These are phyloP conservation scores for Hydnomerulius pinastri DNA, from an alignment of 768 basidiomycete species.

Conservation along the genomic window DNA sequence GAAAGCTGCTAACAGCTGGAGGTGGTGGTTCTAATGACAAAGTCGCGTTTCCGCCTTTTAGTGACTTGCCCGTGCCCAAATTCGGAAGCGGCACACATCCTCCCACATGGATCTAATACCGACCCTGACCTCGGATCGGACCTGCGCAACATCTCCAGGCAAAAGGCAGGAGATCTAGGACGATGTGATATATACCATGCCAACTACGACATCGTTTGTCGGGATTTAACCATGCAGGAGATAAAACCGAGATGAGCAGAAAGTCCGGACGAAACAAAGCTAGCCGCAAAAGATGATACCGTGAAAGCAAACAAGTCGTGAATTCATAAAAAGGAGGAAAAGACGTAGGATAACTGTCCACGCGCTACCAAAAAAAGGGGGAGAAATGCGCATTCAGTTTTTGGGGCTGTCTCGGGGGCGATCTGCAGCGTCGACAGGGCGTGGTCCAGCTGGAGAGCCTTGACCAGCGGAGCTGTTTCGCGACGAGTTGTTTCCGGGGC, in stretches of 20 bases:
- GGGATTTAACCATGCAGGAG: slow-evolving; percentile 18
- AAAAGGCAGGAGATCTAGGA: too few species aligned
- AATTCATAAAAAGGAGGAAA: slow-evolving; percentile 4
- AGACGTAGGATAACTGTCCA: slow-evolving; percentile 12
- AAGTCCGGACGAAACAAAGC: slow-evolving; percentile 15
- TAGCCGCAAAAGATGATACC: slow-evolving; percentile 19
- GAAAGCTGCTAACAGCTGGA: background rate
- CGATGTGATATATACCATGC: slow-evolving; percentile 6
- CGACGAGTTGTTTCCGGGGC: slow-evolving; percentile 38
- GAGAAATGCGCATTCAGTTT: slow-evolving; percentile 14
- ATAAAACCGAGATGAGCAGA: slow-evolving; percentile 18
- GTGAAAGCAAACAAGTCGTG: slow-evolving; percentile 13
- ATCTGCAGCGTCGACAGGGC: slow-evolving; percentile 31
- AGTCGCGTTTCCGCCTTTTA: too few species aligned
- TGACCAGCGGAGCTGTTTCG: slow-evolving; percentile 54
- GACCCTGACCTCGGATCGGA: too few species aligned
- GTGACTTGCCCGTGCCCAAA: too few species aligned
- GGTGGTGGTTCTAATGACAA: too few species aligned
- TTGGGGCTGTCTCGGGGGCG: slow-evolving; percentile 27
- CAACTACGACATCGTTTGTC: slow-evolving; percentile 9
- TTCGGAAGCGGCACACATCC: too few species aligned
- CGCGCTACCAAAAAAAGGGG: slow-evolving; percentile 4
- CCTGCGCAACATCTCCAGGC: too few species aligned
- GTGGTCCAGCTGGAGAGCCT: slow-evolving; percentile 51
- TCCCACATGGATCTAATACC: too few species aligned